phyloP scores from a whole-genome alignment of 2,329 filamentous ascomycete species.

The Claviceps monticola region DNA sequence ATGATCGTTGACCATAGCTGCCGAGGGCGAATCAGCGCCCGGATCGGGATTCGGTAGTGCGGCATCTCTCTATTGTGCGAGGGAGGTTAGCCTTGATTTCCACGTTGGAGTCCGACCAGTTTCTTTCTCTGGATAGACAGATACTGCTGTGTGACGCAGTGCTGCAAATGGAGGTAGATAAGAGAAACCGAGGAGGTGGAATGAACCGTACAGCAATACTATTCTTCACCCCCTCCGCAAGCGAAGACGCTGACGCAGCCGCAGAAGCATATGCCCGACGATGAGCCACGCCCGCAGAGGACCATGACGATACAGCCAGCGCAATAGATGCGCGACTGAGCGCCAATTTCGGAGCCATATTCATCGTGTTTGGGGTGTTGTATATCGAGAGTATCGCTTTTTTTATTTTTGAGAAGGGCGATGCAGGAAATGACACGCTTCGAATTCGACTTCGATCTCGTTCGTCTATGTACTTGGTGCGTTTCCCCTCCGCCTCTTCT shows the following conservation, averaged over 20 bases:
- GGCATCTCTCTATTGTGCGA: conserved; percentile 15
- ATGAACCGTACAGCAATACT: conserved; percentile 19
- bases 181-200: too few species aligned
- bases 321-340: conserved; percentile 24
- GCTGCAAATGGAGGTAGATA: not conserved
- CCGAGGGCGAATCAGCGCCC: conserved; percentile 56
- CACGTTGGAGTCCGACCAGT: too few species aligned
- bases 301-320: conserved; percentile 12
- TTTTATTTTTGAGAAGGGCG: too few species aligned
- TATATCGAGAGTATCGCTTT: too few species aligned
- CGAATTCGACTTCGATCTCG: too few species aligned
- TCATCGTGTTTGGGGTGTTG: too few species aligned
- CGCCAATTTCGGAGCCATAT: conserved; percentile 27
- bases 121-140: too few species aligned
- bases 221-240: conserved; percentile 20
- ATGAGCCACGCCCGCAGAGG: not conserved
- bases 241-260: conserved; percentile 20
- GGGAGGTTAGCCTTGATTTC: not conserved
- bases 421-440: too few species aligned
- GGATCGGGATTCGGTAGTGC: conserved; percentile 56
- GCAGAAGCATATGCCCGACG: conserved; percentile 6
- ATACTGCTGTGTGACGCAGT: too few species aligned
- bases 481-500: too few species aligned
- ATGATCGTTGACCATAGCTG: conserved; percentile 59
- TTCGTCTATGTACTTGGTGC: too few species aligned